Conservation (phyloP, 306 rosid species). For the Cercis canadensis region DNA sequence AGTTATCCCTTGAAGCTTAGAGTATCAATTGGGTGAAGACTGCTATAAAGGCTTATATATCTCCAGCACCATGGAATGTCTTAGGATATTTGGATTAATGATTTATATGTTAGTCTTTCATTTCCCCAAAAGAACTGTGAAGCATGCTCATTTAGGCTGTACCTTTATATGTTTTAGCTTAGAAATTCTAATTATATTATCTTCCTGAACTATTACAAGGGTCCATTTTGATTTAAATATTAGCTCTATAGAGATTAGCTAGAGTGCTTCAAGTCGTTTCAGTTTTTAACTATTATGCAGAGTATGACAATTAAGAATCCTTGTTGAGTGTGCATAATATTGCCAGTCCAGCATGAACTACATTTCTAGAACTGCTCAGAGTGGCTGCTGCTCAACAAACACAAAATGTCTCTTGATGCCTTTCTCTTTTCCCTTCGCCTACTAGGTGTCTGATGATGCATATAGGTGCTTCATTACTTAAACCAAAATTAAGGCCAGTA, state of each 20-base stretch:
- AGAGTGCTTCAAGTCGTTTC: constrained; percentile 1
- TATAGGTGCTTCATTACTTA: background rate
- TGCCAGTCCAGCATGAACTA: background rate
- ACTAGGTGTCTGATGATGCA: background rate
- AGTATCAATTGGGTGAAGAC: constrained; percentile 14
- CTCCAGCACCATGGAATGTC: background rate
- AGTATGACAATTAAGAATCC: constrained; percentile 9
- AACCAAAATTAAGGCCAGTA: background rate
- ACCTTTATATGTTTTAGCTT: background rate
- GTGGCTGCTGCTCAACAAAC: background rate
- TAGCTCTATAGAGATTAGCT: background rate
- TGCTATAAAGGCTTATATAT: constrained; percentile 9
- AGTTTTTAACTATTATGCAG: constrained; percentile 11
- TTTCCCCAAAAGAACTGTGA: background rate
- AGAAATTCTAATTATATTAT: background rate
- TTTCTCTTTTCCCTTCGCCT: background rate
- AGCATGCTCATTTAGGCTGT: background rate
- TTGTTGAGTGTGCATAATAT: constrained; percentile 1
- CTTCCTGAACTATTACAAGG: background rate
- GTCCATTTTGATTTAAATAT: background rate
- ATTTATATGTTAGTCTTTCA: background rate
- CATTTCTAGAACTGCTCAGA: background rate
- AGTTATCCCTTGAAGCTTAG: constrained; percentile 4
- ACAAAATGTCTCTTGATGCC: too few species aligned
- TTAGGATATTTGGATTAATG: constrained; percentile 1